Base-by-base conservation (phyloP, 2,329 filamentous ascomycete genomes). In the Plectosphaerella plurivora region DNA sequence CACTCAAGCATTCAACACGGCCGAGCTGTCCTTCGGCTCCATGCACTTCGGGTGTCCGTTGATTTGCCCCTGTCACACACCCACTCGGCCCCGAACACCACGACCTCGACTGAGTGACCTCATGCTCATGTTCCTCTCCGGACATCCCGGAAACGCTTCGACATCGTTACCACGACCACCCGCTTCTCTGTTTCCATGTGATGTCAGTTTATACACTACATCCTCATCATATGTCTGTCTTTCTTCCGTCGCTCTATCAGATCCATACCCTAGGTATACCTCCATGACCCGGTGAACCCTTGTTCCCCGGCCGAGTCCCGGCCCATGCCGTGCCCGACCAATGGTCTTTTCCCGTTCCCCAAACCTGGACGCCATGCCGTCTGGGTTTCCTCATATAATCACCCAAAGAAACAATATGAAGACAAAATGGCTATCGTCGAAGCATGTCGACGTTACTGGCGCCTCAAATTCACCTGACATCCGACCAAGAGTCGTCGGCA, bases 401-500 rank as follows among this genome's bases (percentile, higher is more conserved):
- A 33, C 28, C 22, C 45, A 12, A 47, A 47, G 12, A 28, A 25
- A 25, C 16, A 45, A 47, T 7, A 47, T 6, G 18, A 47, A 35
- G 14, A 18, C 28, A 47, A 18, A 35, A 35, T 15, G 18, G 24
- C 11, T 33, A 33, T 33, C 28, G 11, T 33, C 28, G 62, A 56
- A 12, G 11, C 28, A 33, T 10, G 28, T 12, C 28, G 28, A 33
- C 8, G 28, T 33, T 12, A 4, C 28, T 33, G 28, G 28, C 28
- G 9, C 9, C 11, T 9, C 8, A 33, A 12, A 12, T 50, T 56
- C 53, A 56, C 51, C 55, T 53, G 36, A 47, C 53, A 47, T 53
- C 55, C 55, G 53, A 51, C 46, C 50, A 49, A 54, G 54, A 56
- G 36, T 53, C 45, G 56, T 57, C 56, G 53, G 56, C 54, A 50